Evolutionary conservation across 768 basidiomycete genomes (phyloP).

Genomic region (Mrakia blollopis): DNA sequence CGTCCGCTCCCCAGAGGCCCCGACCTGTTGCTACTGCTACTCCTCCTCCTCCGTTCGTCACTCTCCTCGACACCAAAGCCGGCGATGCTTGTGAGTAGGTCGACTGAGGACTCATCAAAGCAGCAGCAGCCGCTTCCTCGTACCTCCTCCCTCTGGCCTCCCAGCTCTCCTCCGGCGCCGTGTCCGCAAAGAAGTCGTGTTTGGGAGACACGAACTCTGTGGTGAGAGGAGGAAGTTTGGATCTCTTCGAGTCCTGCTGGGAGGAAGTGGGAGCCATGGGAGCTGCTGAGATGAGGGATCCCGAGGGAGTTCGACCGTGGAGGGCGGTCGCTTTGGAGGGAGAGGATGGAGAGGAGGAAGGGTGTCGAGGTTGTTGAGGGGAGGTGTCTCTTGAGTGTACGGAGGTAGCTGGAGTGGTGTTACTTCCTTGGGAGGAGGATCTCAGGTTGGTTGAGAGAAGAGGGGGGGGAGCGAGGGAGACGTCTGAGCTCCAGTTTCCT

Average conservation of each 20-base stretch:
- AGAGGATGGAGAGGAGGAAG: not conserved
- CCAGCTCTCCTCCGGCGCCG: not conserved
- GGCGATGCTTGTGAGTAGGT: not conserved
- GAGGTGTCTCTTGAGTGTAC: not conserved
- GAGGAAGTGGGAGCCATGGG: not conserved
- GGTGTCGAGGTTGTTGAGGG: not conserved
- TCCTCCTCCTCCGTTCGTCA: not conserved
- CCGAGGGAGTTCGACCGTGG: conserved; percentile 1
- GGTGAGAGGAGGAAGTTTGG: conserved; percentile 13
- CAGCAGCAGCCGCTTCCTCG: not conserved
- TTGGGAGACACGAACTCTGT: not conserved
- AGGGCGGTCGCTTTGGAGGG: not conserved
- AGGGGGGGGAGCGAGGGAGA: not conserved
- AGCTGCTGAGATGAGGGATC: conserved; percentile 15
- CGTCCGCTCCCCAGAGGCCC: conserved; percentile 3
- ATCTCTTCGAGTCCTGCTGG: not conserved
- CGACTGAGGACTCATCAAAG: conserved; percentile 6
- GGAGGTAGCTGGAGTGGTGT: not conserved
- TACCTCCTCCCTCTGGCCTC: not conserved
- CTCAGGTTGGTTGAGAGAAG: not conserved
- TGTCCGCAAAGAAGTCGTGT: conserved; percentile 7
- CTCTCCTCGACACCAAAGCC: not conserved
- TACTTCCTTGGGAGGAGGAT: not conserved
- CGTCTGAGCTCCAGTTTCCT: not conserved
- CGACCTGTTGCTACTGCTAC: not conserved